Percentiles rank a stretch among this genome's conserved stretches.
These are phyloP conservation scores for Fusarium luffae DNA, from an alignment of 2,329 filamentous ascomycete species.

Conservation along the genomic window DNA sequence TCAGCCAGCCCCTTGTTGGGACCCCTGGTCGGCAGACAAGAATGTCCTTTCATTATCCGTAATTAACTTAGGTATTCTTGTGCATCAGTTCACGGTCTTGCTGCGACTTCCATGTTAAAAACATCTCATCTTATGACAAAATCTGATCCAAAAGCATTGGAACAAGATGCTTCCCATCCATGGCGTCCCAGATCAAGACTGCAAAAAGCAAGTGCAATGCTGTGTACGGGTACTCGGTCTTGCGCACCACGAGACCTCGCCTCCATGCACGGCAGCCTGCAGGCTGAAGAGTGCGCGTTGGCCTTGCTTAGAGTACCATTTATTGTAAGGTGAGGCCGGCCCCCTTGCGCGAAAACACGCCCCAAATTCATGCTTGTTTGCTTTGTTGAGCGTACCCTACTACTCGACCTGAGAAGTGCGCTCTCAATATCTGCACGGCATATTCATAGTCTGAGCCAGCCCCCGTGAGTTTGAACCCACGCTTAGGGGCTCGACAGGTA, in stretches of 20 bases:
- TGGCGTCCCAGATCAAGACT: background rate
- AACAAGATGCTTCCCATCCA: background rate
- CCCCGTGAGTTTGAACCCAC: background rate
- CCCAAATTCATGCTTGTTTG: slow-evolving; percentile 18
- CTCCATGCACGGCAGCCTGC: slow-evolving; percentile 48
- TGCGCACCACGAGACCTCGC: slow-evolving; percentile 47
- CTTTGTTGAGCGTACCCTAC: slow-evolving; percentile 6
- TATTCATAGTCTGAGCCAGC: background rate
- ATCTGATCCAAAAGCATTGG: background rate
- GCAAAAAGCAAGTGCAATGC: slow-evolving; percentile 23
- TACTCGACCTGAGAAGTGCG: slow-evolving; percentile 28
- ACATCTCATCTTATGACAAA: background rate
- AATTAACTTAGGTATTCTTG: background rate
- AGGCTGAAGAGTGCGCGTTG: slow-evolving; percentile 44
- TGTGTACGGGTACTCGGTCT: slow-evolving; percentile 15
- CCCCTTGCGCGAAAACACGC: slow-evolving; percentile 41
- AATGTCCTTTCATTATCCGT: background rate
- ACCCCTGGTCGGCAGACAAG: background rate
- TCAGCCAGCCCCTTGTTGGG: slow-evolving; percentile 21
- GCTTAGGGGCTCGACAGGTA: background rate
- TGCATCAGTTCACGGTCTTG: background rate
- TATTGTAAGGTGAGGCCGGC: slow-evolving; percentile 26
- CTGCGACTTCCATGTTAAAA: background rate
- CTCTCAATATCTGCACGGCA: slow-evolving; percentile 2
- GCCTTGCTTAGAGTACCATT: slow-evolving; percentile 39